phyloP scores from a whole-genome alignment of 441 rosid species.

The Pelargonium australe region DNA sequence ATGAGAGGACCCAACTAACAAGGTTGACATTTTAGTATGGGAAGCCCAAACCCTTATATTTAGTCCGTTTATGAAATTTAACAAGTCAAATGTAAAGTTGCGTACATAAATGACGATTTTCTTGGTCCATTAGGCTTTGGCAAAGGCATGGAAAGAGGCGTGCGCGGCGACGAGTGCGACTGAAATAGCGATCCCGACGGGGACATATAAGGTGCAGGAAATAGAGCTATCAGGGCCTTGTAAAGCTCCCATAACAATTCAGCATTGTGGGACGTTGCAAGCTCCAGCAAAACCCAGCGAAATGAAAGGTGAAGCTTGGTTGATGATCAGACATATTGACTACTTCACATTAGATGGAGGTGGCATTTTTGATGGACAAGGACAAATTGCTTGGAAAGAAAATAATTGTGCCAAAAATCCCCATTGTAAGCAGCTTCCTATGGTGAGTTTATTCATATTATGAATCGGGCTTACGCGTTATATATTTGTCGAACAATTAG shows the following conservation, averaged over 20 bases:
- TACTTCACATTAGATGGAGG: slow-evolving; percentile 37
- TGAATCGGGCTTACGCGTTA: too few species aligned
- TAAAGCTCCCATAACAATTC: slow-evolving; percentile 32
- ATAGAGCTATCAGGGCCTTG: slow-evolving; percentile 42
- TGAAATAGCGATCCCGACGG: slow-evolving; percentile 38
- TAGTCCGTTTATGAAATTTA: too few species aligned
- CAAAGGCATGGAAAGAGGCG: slow-evolving; percentile 41
- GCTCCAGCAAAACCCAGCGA: slow-evolving; percentile 27
- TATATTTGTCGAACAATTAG: too few species aligned
- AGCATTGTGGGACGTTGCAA: slow-evolving; percentile 35
- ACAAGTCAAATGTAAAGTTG: too few species aligned
- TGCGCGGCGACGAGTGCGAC: slow-evolving; percentile 29
- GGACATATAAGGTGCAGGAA: slow-evolving; percentile 26
- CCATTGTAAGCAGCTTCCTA: slow-evolving; percentile 30
- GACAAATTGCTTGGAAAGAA: slow-evolving; percentile 33
- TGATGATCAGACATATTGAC: slow-evolving; percentile 31
- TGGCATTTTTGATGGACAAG: slow-evolving; percentile 59
- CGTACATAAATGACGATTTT: background rate
- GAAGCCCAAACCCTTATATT: too few species aligned
- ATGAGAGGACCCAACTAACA: too few species aligned
- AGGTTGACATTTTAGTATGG: too few species aligned
- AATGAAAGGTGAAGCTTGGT: slow-evolving; percentile 28
- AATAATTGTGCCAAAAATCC: slow-evolving; percentile 22
- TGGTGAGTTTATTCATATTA: slow-evolving; percentile 25
- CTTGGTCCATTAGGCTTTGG: slow-evolving; percentile 22